Evolutionary conservation across 1,284 basidiomycete species (phyloP).

Genomic region (Lignosus rhinocerotis): DNA sequence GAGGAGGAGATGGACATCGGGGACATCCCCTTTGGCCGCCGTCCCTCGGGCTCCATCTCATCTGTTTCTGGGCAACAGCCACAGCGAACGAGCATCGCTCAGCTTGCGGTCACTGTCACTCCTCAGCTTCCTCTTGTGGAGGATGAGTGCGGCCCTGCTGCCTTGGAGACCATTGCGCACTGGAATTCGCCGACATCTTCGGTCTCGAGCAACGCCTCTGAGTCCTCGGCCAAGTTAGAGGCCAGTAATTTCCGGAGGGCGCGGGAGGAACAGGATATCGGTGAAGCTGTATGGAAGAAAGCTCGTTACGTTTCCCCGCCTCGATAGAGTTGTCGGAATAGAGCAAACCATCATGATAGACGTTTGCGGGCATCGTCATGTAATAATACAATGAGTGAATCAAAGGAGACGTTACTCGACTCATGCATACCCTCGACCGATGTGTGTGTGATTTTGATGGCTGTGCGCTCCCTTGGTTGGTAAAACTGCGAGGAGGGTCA

Average conservation of each 20-base stretch:
- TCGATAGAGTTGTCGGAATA: background rate
- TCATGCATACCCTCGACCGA: background rate
- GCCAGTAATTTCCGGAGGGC: background rate
- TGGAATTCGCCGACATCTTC: background rate
- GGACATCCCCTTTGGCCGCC: too few species aligned
- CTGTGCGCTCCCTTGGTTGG: background rate
- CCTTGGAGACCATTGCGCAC: too few species aligned
- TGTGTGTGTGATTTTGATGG: too few species aligned
- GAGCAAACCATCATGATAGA: background rate
- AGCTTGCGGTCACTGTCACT: too few species aligned
- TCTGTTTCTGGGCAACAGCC: too few species aligned
- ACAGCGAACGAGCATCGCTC: too few species aligned
- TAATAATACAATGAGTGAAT: background rate
- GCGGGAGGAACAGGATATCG: background rate
- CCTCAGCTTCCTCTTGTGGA: too few species aligned
- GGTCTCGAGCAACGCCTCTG: background rate
- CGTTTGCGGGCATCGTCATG: background rate
- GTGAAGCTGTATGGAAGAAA: background rate
- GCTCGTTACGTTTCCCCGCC: background rate
- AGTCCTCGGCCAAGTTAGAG: background rate
- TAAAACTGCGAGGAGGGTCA: background rate
- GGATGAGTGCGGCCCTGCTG: too few species aligned
- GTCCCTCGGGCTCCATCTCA: too few species aligned
- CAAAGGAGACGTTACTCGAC: background rate
- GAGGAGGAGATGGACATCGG: background rate